These are phyloP conservation scores for Phytomonas sp. DNA, from an alignment of 208 protist genomes.

Conservation along the genomic window DNA sequence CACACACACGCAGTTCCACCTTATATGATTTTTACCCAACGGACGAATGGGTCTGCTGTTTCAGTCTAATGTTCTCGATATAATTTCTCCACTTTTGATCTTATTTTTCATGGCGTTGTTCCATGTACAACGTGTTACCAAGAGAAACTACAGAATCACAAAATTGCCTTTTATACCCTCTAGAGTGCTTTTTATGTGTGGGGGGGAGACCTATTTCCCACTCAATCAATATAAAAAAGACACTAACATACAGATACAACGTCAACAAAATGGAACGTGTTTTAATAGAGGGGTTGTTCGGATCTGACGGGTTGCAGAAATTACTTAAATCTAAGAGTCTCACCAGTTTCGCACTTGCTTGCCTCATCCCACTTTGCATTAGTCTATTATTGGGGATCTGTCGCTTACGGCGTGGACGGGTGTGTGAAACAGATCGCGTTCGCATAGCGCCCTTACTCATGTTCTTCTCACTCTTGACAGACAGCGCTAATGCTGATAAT, in stretches of 20 bases:
- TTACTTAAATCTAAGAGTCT: background rate
- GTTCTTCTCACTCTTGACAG: slow-evolving; percentile 65
- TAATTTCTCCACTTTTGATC: background rate
- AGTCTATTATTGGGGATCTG: slow-evolving; percentile 39
- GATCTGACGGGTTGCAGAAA: background rate
- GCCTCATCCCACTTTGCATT: background rate
- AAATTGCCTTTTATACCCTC: background rate
- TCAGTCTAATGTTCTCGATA: background rate
- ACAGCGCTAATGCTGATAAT: slow-evolving; percentile 54
- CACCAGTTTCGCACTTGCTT: background rate
- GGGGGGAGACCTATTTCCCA: background rate
- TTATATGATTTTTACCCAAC: background rate
- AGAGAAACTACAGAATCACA: background rate
- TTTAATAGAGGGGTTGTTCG: background rate
- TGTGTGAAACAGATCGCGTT: slow-evolving; percentile 8
- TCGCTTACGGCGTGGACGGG: slow-evolving; percentile 25
- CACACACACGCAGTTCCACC: background rate
- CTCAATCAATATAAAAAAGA: background rate
- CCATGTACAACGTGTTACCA: background rate
- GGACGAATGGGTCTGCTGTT: background rate
- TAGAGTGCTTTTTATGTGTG: background rate
- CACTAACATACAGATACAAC: background rate
- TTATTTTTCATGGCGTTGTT: background rate
- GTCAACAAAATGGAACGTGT: background rate
- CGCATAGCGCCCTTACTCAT: slow-evolving; percentile 42